Evolutionary conservation across 2,329 filamentous ascomycete species (phyloP).

Genomic region (Phaeosphaeriaceae sp.): DNA sequence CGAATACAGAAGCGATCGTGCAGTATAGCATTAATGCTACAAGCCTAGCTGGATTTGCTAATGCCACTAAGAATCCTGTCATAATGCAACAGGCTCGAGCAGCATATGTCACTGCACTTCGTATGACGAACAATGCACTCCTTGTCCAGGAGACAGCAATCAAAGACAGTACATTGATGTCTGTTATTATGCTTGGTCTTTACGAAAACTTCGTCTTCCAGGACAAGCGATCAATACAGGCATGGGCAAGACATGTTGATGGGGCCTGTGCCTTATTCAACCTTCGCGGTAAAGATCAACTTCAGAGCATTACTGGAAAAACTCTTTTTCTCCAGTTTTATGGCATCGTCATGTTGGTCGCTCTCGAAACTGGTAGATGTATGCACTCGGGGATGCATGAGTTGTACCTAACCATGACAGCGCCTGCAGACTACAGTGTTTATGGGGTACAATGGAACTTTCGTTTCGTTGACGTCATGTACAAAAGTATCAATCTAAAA

Average conservation of each 20-base stretch:
- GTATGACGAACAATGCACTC: constrained; percentile 33
- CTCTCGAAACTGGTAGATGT: constrained; percentile 23
- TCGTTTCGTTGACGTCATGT: constrained; percentile 26
- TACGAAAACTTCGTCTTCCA: constrained; percentile 43
- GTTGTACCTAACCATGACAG: constrained; percentile 25
- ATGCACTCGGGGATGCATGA: constrained; percentile 27
- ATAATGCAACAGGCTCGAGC: constrained; percentile 33
- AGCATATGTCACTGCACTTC: constrained; percentile 34
- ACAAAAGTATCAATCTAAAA: constrained; percentile 27
- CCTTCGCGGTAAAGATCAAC: constrained; percentile 37
- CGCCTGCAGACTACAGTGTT: constrained; percentile 23
- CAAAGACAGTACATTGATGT: constrained; percentile 35
- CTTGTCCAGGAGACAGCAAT: constrained; percentile 18
- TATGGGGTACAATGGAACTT: constrained; percentile 30
- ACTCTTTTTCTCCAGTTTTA: constrained; percentile 42
- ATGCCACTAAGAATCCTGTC: constrained; percentile 25
- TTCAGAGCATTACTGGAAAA: constrained; percentile 23
- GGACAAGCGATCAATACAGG: constrained; percentile 31
- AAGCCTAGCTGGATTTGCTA: constrained; percentile 32
- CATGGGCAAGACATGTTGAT: constrained; percentile 42
- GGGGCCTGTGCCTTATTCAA: constrained; percentile 41
- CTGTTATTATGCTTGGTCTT: constrained; percentile 42
- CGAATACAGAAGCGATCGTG: constrained; percentile 24
- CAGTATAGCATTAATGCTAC: constrained; percentile 31
- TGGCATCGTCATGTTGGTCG: constrained; percentile 28